phyloP scores from a whole-genome alignment of 2,329 filamentous ascomycete species.

The Colletotrichum godetiae region DNA sequence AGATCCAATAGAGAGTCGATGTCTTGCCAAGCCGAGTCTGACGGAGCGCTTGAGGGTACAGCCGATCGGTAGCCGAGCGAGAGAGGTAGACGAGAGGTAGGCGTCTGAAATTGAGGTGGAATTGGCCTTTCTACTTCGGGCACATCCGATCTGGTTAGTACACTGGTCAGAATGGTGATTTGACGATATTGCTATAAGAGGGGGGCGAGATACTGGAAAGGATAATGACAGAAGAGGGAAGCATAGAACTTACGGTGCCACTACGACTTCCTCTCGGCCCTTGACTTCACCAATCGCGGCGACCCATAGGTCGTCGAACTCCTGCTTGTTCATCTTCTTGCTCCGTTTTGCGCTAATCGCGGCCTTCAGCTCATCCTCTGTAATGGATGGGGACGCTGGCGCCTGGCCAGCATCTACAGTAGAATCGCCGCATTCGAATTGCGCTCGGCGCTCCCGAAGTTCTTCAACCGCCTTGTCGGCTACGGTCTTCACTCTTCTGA shows the following conservation, averaged over 20 bases:
- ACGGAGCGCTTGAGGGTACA: conserved; percentile 84
- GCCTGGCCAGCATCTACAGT: conserved; percentile 69
- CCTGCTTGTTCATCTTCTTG: conserved; percentile 85
- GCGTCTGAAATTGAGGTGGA: conserved; percentile 69
- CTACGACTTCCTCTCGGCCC: conserved; percentile 69
- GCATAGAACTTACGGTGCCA: conserved; percentile 64
- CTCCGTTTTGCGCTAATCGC: conserved; percentile 80
- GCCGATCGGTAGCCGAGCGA: conserved; percentile 89
- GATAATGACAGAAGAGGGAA: conserved; percentile 17
- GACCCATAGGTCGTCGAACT: conserved; percentile 91
- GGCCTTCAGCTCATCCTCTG: conserved; percentile 81
- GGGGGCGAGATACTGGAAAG: conserved; percentile 1
- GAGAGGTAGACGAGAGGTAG: conserved; percentile 84
- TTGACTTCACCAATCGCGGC: conserved; percentile 80
- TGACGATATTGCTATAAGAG: conserved; percentile 23
- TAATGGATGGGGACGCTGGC: conserved; percentile 67
- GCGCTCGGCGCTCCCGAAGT: conserved; percentile 84
- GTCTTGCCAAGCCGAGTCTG: conserved; percentile 83
- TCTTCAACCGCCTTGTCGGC: conserved; percentile 90
- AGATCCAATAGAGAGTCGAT: conserved; percentile 86
- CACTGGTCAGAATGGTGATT: conserved; percentile 61
- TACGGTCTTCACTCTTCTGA: conserved; percentile 85
- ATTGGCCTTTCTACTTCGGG: conserved; percentile 77
- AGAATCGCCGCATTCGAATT: conserved; percentile 88
- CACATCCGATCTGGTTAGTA: conserved; percentile 89